Base-by-base conservation (phyloP, 169 alveolate genomes). In the Eimeria brunetti region DNA sequence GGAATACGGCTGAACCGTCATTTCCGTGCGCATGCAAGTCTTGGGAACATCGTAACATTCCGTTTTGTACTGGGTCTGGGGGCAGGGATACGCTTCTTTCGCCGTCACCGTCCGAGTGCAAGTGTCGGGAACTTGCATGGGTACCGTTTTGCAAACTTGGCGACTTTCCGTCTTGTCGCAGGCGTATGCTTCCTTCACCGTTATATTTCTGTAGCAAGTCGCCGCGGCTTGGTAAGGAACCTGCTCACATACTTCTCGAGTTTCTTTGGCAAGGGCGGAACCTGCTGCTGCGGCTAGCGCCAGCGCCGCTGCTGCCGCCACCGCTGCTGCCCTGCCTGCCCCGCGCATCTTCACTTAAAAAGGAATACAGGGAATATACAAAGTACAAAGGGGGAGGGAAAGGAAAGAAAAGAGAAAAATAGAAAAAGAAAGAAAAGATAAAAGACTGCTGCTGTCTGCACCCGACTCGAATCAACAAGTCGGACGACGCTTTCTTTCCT, bases 11-110 rank as follows among this genome's bases (percentile, higher is more conserved):
- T 88, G 84, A 14, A 71, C 62, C 49, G 84, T 44, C 69, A 64
- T 41, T 30, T 88, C 94, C 20, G 94, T 88, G 71, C 71, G 80
- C 51, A 38, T 58, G 85, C 94, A 88, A 20, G 94, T 88, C 84
- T 88, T 88, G 8, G 94, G 94, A 49, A 88, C 94, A 51, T 88
- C 94, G 53, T 44, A 88, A 44, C 94, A 88, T 38, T 88, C 94
- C 8, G 94, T 88, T 58, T 88, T 88, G 53, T 38, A 33, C 69
- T 64, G 80, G 36, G 73, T 64, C 64, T 41, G 80, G 36, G 94
- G 94, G 71, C 71, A 71, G 71, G 81, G 85, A 9, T 81, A 81
- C 4, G 89, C 89, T 46, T 81, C 89, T n/a, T 81, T 81, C n/a
- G 67, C 16, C 24, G 12, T 81, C 22, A 81, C 89, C 6, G 89